Evolutionary conservation across 208 protist species (phyloP).

Genomic region (Sergeia podlipaevii): DNA sequence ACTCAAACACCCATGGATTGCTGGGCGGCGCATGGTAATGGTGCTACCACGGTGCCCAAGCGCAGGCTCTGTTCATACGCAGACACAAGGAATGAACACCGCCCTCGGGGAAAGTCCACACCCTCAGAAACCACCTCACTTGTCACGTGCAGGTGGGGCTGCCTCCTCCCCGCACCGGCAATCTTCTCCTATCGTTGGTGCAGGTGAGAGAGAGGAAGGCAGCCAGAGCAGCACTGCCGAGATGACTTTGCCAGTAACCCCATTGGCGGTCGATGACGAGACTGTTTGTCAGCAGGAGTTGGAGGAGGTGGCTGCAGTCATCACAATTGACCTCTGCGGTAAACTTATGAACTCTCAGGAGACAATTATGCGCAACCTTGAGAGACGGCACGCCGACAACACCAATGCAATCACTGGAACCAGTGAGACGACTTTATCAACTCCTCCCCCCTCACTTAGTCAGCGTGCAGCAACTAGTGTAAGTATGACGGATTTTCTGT

Average conservation of each 20-base stretch:
- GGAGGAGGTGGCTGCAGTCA: slow-evolving; percentile 64
- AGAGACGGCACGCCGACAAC: slow-evolving; percentile 4
- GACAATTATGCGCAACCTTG: slow-evolving; percentile 7
- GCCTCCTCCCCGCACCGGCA: background rate
- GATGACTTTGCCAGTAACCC: slow-evolving; percentile 3
- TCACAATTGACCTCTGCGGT: slow-evolving; percentile 63
- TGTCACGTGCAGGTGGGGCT: too few species aligned
- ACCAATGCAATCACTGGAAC: slow-evolving; percentile 19
- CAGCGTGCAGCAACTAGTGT: slow-evolving; percentile 22
- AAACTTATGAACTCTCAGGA: slow-evolving; percentile 41
- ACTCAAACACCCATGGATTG: slow-evolving; percentile 82
- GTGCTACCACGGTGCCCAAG: slow-evolving; percentile 2
- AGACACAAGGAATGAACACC: slow-evolving; percentile 17
- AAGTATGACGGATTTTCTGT: slow-evolving; percentile 30
- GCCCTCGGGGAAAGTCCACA: background rate
- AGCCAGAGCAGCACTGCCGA: slow-evolving; percentile 16
- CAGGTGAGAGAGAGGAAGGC: background rate
- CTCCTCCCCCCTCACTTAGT: slow-evolving; percentile 24
- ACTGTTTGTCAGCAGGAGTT: slow-evolving; percentile 71
- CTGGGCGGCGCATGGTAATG: slow-evolving; percentile 27
- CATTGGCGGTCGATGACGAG: slow-evolving; percentile 40
- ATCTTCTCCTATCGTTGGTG: background rate
- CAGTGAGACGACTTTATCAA: slow-evolving; percentile 23
- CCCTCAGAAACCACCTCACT: background rate
- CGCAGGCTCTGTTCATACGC: slow-evolving; percentile 9